Evolutionary conservation across 169 alveolate species (phyloP), one percentile per base, ranked within the genome.

Genomic region (Cryptosporidium sp.): DNA sequence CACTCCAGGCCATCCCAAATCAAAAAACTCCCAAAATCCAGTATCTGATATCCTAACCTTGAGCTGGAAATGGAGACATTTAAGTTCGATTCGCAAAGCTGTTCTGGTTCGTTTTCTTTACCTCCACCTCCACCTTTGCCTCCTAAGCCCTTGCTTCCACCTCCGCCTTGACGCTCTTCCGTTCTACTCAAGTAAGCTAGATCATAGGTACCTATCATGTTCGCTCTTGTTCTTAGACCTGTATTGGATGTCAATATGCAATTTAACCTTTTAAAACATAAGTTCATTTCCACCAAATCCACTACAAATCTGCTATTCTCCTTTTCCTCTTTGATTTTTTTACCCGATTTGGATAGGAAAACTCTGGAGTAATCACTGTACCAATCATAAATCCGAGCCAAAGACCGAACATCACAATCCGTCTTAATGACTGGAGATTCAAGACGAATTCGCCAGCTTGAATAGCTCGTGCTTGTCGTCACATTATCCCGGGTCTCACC

Each of bases 1-100:
- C 41, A 14, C 33, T 80, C 89, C 39, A 80, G 9, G 10, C 23
- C 29, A 41, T 80, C 75, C 80, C 74, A 80, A 18, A 80, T 48
- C 52, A 43, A 39, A 1, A 80, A 48, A n/a, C 59, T 67, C 33
- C 65, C 65, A 48, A 45, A 65, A 26, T 67, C 68, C 9, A 7
- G 23, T 23, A 48, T 80, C 7, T 23, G 18, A 26, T 21, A 62
- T 14, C 3, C 21, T 5, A 62, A 12, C 16, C 10, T 29, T 8
- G 75, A 80, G 43, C 51, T 55, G 23, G 50, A 23, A 33, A 80
- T 3, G 8, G 48, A n/a, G 12, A 80, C 9, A 21, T 29, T 61
- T 12, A 39, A 9, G 48, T 43, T 80, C 1, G 43, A 18, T 29
- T 80, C 89, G 14, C 37, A 55, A 26, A 9, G 37, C 37, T 26